A percentile compares a stretch with the other conserved stretches of the same genome.
These are phyloP conservation scores for Arctostaphylos glauca DNA, from an alignment of 148 eudicot genomes.

Conservation along the genomic window DNA sequence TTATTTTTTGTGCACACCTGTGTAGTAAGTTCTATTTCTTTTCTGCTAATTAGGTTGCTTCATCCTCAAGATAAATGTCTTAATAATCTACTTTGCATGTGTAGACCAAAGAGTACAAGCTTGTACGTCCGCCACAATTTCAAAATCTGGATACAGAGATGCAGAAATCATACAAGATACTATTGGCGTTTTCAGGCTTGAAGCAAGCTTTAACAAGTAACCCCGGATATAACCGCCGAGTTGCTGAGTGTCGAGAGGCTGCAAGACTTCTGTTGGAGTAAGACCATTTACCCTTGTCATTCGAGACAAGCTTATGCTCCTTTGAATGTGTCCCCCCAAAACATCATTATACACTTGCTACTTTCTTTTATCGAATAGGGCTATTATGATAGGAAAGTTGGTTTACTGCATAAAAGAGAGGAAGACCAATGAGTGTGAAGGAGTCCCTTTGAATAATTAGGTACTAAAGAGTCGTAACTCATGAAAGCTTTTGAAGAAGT, in stretches of 20 bases:
- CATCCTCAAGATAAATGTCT: background rate
- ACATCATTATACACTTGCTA: background rate
- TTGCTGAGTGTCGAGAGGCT: constrained; percentile 86
- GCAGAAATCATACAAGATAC: constrained; percentile 61
- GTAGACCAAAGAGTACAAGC: constrained; percentile 88
- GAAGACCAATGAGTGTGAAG: background rate
- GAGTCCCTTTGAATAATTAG: background rate
- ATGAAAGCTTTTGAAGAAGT: background rate
- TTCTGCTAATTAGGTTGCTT: constrained; percentile 4
- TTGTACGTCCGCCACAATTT: constrained; percentile 50
- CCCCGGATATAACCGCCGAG: constrained; percentile 78
- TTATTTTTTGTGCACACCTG: background rate
- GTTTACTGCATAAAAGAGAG: background rate
- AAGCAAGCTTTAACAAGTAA: constrained; percentile 81
- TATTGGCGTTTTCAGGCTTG: constrained; percentile 88
- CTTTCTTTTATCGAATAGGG: background rate
- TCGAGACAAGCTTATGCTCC: background rate
- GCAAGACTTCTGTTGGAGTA: constrained; percentile 77
- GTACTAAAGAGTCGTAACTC: background rate
- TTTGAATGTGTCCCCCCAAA: background rate
- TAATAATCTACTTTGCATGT: constrained; percentile 7
- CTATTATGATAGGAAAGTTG: background rate
- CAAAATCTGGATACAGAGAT: constrained; percentile 30
- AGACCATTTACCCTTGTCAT: constrained; percentile 27
- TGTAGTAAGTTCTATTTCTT: background rate